Percentiles rank a stretch among this genome's conserved stretches.
phyloP scores from a whole-genome alignment of 495 filamentous ascomycete genomes.

The Neurospora cerealis region DNA sequence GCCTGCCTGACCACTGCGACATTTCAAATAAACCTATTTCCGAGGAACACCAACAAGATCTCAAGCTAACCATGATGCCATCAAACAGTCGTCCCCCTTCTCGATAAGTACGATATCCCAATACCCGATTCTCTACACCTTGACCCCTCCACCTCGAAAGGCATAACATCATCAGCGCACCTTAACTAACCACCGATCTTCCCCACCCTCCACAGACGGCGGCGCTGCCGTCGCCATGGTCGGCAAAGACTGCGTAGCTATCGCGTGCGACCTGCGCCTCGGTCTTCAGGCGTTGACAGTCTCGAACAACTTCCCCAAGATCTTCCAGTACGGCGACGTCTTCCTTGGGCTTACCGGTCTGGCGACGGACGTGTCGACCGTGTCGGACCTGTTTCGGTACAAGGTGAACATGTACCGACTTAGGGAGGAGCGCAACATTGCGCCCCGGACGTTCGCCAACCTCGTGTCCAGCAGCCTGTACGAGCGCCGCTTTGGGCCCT shows the following conservation, averaged over 20 bases:
- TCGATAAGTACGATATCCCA: slow-evolving; percentile 61
- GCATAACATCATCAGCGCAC: not conserved
- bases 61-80: slow-evolving; percentile 6
- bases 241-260: slow-evolving; percentile 98
- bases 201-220: slow-evolving; percentile 52
- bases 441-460: slow-evolving; percentile 90
- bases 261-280: slow-evolving; percentile 96
- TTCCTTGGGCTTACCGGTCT: slow-evolving; percentile 96
- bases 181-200: slow-evolving; percentile 2
- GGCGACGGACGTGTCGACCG: slow-evolving; percentile 89
- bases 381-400: slow-evolving; percentile 95
- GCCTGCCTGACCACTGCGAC: not conserved
- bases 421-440: slow-evolving; percentile 92
- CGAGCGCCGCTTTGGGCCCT: slow-evolving; percentile 91
- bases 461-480: slow-evolving; percentile 84
- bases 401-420: slow-evolving; percentile 99
- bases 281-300: slow-evolving; percentile 94
- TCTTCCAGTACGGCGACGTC: slow-evolving; percentile 94
- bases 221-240: slow-evolving; percentile 97
- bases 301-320: slow-evolving; percentile 99
- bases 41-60: not conserved
- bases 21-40: not conserved
- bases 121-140: not conserved
- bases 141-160: not conserved
- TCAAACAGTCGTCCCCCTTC: slow-evolving; percentile 62